Conservation (phyloP, 345 rosid species). For the Erysimum cheiranthoides region DNA sequence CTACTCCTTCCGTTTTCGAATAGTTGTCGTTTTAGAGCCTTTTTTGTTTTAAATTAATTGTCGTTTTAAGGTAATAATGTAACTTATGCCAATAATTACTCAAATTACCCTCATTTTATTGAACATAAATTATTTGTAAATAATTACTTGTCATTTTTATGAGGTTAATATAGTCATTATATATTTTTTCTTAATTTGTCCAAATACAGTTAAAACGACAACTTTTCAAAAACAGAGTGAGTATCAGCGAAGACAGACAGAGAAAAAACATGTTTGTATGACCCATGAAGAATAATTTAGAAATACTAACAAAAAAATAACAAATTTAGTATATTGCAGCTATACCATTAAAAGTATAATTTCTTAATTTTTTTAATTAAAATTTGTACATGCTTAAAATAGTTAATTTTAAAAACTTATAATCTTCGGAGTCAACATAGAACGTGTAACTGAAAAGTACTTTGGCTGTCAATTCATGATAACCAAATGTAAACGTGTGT, state of each 20-base stretch:
- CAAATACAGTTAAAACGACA: too few species aligned
- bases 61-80: too few species aligned
- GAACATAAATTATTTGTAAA: too few species aligned
- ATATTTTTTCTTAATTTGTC: too few species aligned
- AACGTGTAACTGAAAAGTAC: not conserved
- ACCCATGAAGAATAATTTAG: not conserved
- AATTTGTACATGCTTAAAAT: not conserved
- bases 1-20: too few species aligned
- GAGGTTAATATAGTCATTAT: too few species aligned
- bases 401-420: not conserved
- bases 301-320: not conserved
- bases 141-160: too few species aligned
- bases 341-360: not conserved
- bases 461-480: not conserved
- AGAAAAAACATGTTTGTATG: slow-evolving; percentile 12
- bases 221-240: too few species aligned
- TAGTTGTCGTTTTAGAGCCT: too few species aligned
- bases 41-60: too few species aligned
- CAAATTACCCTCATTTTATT: too few species aligned
- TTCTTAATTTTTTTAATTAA: not conserved
- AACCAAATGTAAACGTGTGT: slow-evolving; percentile 19
- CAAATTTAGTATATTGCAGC: not conserved
- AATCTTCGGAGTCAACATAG: not conserved
- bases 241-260: not conserved
- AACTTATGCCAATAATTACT: too few species aligned